Evolutionary conservation across 2,329 filamentous ascomycete species (phyloP).

Genomic region (Falciphora oryzae): DNA sequence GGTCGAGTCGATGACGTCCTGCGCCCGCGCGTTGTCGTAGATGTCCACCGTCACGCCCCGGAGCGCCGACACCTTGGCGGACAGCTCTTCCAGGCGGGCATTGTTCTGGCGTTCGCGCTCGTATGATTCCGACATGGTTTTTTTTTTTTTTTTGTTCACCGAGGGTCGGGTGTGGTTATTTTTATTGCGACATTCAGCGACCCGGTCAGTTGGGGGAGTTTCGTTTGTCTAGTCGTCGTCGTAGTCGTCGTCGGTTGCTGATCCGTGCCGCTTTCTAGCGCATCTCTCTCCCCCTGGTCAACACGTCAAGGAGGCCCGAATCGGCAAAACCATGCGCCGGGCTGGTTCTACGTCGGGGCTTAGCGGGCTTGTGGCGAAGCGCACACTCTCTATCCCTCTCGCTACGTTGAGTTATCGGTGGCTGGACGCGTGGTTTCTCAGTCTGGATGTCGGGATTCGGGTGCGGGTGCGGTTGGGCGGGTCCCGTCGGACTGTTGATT

Average conservation of each 20-base stretch:
- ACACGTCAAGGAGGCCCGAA: no score
- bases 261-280: no score
- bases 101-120: slow-evolving; percentile 90
- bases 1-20: slow-evolving; percentile 81
- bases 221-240: no score
- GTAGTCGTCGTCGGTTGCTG: no score
- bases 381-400: background rate
- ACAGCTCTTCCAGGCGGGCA: slow-evolving; percentile 84
- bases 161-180: no score
- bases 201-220: no score
- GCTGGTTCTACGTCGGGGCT: no score
- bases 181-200: background rate
- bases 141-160: background rate
- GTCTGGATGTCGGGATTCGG: no score
- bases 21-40: slow-evolving; percentile 88
- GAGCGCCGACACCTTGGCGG: slow-evolving; percentile 83
- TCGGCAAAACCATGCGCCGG: background rate
- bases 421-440: no score
- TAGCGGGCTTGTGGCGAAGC: no score
- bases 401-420: background rate
- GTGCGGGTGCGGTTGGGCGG: background rate
- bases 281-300: no score
- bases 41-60: slow-evolving; percentile 95
- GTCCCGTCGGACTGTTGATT: background rate
- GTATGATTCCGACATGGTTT: slow-evolving; percentile 66